Evolutionary conservation across 2,329 filamentous ascomycete genomes (phyloP), one percentile per base, ranked within the genome.

Genomic region (Penicillium polonicum): DNA sequence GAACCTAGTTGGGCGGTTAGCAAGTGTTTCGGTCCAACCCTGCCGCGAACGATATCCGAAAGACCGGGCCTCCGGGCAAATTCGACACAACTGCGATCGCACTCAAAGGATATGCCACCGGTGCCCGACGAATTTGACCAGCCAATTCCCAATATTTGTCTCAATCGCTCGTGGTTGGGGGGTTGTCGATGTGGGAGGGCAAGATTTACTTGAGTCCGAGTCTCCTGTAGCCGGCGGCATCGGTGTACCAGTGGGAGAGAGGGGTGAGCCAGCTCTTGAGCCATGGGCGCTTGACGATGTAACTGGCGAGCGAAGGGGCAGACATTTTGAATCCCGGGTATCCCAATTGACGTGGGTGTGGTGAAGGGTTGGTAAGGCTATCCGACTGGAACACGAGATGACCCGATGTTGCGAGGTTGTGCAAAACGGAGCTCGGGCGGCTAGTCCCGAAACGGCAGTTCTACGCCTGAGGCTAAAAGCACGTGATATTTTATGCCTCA

Each of bases 171-270:
- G 48, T 21, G 53, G 57, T 62, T 38, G 52, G 52, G 45, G 52
- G 23, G 21, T 52, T 17, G 21, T 52, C 50, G 50, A 46, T 58
- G 39, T 59, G 57, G 59, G 53, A 57, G 58, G 61, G 57, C 60
- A 60, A 62, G 57, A 65, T 79, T 76, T 88, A 96, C 92, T 84
- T 90, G 79, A 97, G 83, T 72, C 93, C 93, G 73, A 97, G 83
- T 85, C 93, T 86, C 80, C 92, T 89, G 85, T 97, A 96, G 75
- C 93, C 93, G 70, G 92, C 85, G 70, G 91, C 89, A 75, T 93
- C 88, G 79, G 81, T 80, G 82, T 97, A 97, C 91, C 91, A 96
- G 73, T 87, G 85, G 78, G 92, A 85, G 65, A 96, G 75, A 66
- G 94, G 94, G 82, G 82, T 85, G 78, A 97, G 80, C 80, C 89